Conservation (phyloP, 331 rosid genomes). For the Telfairia occidentalis region DNA sequence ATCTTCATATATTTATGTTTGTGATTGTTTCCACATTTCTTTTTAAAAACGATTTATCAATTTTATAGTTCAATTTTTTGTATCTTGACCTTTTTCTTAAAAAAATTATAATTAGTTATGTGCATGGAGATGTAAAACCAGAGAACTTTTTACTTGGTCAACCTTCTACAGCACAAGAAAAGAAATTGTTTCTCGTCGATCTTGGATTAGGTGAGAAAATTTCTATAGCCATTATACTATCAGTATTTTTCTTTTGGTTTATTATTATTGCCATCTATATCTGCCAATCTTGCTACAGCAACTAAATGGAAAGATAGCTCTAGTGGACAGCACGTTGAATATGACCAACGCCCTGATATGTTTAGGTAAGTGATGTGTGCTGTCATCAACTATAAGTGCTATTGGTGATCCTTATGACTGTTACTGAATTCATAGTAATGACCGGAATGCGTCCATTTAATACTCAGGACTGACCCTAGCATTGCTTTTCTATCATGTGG, state of each 20-base stretch:
- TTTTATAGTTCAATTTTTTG: not conserved
- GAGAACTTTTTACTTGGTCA: constrained; percentile 93
- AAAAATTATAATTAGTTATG: constrained; percentile 27
- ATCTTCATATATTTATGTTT: not conserved
- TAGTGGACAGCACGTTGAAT: constrained; percentile 71
- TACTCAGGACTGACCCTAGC: not conserved
- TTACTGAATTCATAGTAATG: not conserved
- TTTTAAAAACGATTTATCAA: not conserved
- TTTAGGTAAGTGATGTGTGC: constrained; percentile 36
- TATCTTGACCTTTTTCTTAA: not conserved
- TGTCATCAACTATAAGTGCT: not conserved
- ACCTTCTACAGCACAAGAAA: constrained; percentile 77
- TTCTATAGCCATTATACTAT: not conserved
- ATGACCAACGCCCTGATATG: constrained; percentile 97
- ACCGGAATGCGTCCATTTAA: not conserved
- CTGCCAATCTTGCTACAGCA: constrained; percentile 36
- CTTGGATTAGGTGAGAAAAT: constrained; percentile 67
- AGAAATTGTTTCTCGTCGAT: constrained; percentile 83
- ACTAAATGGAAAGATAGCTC: constrained; percentile 79
- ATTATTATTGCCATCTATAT: not conserved
- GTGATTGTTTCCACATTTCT: not conserved
- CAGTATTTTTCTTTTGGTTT: not conserved
- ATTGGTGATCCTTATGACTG: not conserved
- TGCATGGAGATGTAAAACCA: constrained; percentile 75
- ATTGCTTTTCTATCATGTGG: not conserved